Conservation (phyloP, 169 alveolate genomes). For the Eimeria sp. region DNA sequence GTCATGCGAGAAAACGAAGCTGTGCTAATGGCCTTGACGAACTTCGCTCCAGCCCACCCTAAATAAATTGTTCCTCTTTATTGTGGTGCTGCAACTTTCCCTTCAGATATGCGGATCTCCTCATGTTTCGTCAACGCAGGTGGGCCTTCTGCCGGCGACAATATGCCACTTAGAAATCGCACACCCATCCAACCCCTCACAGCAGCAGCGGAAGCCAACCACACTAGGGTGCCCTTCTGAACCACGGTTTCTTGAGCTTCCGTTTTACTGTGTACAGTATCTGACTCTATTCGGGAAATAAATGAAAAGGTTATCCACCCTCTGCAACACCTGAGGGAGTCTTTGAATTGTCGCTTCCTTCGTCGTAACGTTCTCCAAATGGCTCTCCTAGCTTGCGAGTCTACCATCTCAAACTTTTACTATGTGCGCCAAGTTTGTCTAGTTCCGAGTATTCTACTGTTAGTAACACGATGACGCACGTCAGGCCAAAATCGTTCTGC, state of each 20-base stretch:
- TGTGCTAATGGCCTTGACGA: background rate
- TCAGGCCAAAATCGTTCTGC: background rate
- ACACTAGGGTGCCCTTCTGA: background rate
- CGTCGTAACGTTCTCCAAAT: conserved; percentile 47
- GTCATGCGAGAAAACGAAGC: background rate
- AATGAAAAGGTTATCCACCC: background rate
- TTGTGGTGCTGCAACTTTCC: background rate
- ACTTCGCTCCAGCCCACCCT: background rate
- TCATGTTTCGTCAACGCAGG: conserved; percentile 59
- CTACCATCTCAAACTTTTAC: conserved; percentile 25
- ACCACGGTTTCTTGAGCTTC: background rate
- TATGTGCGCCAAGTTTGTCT: conserved; percentile 4
- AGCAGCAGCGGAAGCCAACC: background rate
- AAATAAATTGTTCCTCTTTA: background rate
- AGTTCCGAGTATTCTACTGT: background rate
- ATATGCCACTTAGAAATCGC: background rate
- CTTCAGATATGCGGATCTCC: conserved; percentile 30
- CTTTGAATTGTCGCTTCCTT: conserved; percentile 64
- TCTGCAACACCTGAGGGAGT: conserved; percentile 6
- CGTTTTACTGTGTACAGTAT: background rate
- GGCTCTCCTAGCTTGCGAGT: conserved; percentile 26
- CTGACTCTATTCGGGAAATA: conserved; percentile 1
- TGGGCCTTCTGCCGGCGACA: background rate
- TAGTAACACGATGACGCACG: background rate
- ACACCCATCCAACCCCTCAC: background rate